Conservation (phyloP, 2,329 filamentous ascomycete species). For the Neofusicoccum umdonicola region DNA sequence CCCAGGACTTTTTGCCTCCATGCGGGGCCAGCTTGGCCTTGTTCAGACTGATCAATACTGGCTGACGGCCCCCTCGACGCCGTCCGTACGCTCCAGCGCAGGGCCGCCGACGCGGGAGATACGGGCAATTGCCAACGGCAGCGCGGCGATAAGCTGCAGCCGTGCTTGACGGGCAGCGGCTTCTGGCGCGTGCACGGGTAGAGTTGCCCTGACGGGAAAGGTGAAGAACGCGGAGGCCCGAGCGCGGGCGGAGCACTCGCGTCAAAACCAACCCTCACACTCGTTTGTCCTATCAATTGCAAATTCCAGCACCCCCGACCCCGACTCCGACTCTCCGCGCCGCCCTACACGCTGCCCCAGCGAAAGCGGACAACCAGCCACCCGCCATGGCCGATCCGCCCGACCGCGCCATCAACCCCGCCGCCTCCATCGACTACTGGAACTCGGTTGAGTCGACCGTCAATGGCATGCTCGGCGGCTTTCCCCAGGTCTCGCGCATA, state of each 20-base stretch:
- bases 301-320: background rate
- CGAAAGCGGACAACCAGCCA: background rate
- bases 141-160: background rate
- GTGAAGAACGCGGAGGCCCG: background rate
- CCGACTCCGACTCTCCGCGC: background rate
- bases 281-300: background rate
- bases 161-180: too few relatives aligned
- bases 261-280: slow-evolving; percentile 14
- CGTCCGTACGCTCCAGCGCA: background rate
- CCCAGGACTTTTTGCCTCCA: background rate
- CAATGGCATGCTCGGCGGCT: slow-evolving; percentile 79
- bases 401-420: slow-evolving; percentile 46
- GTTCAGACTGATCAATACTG: too few relatives aligned
- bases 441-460: slow-evolving; percentile 51
- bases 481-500: slow-evolving; percentile 63
- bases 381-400: slow-evolving; percentile 22
- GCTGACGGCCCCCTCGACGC: too few relatives aligned
- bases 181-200: background rate
- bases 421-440: slow-evolving; percentile 52
- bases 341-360: background rate
- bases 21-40: background rate
- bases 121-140: too few relatives aligned
- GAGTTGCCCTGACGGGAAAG: background rate
- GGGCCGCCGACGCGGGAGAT: background rate
- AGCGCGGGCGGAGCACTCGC: background rate